A percentile compares a stretch with the other conserved stretches of the same genome.
phyloP scores from a whole-genome alignment of 352 stramenopile genomes.

The Phytophthora citricola region DNA sequence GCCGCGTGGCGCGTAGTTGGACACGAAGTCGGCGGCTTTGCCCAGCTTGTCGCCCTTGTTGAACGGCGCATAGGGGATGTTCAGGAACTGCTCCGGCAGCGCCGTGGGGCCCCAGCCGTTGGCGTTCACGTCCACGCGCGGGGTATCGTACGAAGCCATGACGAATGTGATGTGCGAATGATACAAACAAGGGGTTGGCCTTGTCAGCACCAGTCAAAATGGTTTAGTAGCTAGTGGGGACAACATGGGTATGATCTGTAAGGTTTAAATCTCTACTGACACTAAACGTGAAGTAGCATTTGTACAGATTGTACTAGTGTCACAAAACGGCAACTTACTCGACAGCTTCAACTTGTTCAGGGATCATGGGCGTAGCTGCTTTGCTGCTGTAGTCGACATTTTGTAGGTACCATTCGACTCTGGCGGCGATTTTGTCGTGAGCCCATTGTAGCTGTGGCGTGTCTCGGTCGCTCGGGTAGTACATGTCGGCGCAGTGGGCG shows the following conservation, averaged over 20 bases:
- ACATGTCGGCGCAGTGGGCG: constrained; percentile 86
- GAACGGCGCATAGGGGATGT: constrained; percentile 96
- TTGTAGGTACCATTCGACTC: constrained; percentile 54
- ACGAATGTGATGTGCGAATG: constrained; percentile 13
- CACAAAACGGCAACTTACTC: constrained; percentile 20
- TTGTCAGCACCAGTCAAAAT: constrained; percentile 31
- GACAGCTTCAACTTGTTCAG: constrained; percentile 27
- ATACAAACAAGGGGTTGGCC: constrained; percentile 5
- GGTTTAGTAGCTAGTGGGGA: background rate
- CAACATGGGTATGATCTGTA: background rate
- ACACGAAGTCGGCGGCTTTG: constrained; percentile 94
- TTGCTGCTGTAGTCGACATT: constrained; percentile 11
- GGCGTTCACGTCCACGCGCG: constrained; percentile 83
- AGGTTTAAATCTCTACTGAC: background rate
- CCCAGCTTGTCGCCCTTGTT: constrained; percentile 96
- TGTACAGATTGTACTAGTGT: background rate
- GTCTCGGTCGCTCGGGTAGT: constrained; percentile 68
- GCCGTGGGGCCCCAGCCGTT: constrained; percentile 86
- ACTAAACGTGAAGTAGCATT: background rate
- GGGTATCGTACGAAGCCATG: constrained; percentile 83
- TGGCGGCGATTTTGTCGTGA: constrained; percentile 64
- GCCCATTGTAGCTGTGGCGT: constrained; percentile 66
- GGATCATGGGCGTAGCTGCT: background rate
- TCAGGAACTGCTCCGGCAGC: constrained; percentile 91
- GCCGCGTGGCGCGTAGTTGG: constrained; percentile 70